Evolutionary conservation across 352 stramenopile genomes (phyloP).

Genomic region (Pilasporangium apinafurcum): DNA sequence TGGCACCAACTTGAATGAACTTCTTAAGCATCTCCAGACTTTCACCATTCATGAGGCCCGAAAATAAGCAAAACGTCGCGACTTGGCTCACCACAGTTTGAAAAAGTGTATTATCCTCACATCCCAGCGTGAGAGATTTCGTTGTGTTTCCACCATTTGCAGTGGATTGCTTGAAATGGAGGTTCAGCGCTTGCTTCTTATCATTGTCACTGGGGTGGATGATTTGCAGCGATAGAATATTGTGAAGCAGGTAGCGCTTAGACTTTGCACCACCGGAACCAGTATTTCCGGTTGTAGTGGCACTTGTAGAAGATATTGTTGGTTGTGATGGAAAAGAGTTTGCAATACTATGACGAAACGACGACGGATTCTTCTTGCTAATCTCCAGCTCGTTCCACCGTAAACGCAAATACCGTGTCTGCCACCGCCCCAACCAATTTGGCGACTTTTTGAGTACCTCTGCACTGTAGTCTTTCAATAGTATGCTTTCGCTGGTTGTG

Average conservation of each 20-base stretch:
- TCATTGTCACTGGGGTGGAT: slow-evolving; percentile 37
- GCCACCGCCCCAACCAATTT: slow-evolving; percentile 60
- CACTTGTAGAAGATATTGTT: background rate
- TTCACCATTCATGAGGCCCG: slow-evolving; percentile 26
- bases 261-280: slow-evolving; percentile 2
- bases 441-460: slow-evolving; percentile 65
- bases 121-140: slow-evolving; percentile 42
- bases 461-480: slow-evolving; percentile 34
- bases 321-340: background rate
- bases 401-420: slow-evolving; percentile 31
- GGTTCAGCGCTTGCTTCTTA: slow-evolving; percentile 37
- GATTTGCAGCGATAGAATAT: slow-evolving; percentile 42
- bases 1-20: slow-evolving; percentile 42
- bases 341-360: slow-evolving; percentile 14
- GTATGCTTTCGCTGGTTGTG: slow-evolving; percentile 6
- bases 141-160: slow-evolving; percentile 25
- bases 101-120: slow-evolving; percentile 25
- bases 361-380: slow-evolving; percentile 20
- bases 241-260: slow-evolving; percentile 32
- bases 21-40: slow-evolving; percentile 24
- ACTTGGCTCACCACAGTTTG: slow-evolving; percentile 35
- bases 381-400: slow-evolving; percentile 56
- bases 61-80: slow-evolving; percentile 53
- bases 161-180: slow-evolving; percentile 42
- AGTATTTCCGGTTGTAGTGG: background rate